phyloP scores from a whole-genome alignment of 441 rosid genomes.

The Viola pubescens region DNA sequence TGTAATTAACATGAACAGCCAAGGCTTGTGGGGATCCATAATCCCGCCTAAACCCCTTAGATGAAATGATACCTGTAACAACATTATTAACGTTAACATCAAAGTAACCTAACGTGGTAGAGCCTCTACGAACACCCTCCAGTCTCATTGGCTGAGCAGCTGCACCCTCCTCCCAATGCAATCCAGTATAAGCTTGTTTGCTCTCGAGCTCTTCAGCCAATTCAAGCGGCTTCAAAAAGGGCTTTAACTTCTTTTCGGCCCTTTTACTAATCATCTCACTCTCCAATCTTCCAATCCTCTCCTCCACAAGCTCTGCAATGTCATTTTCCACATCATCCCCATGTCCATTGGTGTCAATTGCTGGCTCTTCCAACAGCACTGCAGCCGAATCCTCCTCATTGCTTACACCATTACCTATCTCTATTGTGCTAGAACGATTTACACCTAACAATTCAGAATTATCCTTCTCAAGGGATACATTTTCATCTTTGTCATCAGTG shows the following conservation, averaged over 20 bases:
- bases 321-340: conserved; percentile 38
- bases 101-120: conserved; percentile 87
- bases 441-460: conserved; percentile 9
- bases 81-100: conserved; percentile 53
- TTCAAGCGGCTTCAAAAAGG: conserved; percentile 71
- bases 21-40: conserved; percentile 92
- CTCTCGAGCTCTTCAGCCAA: conserved; percentile 94
- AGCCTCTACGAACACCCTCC: conserved; percentile 88
- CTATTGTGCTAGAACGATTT: conserved; percentile 23
- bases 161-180: conserved; percentile 97
- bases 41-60: conserved; percentile 75
- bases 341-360: conserved; percentile 22
- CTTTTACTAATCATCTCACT: conserved; percentile 51
- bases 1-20: conserved; percentile 70
- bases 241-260: conserved; percentile 38
- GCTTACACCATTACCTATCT: conserved; percentile 23
- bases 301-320: conserved; percentile 79
- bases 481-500: conserved; percentile 18
- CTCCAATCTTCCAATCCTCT: conserved; percentile 70
- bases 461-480: not conserved
- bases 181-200: conserved; percentile 89
- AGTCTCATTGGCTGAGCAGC: conserved; percentile 99
- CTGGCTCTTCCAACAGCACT: conserved; percentile 21
- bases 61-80: conserved; percentile 57
- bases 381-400: conserved; percentile 25